Evolutionary conservation across 179 eudicot genomes (phyloP).

Genomic region (Drosera spatulata): DNA sequence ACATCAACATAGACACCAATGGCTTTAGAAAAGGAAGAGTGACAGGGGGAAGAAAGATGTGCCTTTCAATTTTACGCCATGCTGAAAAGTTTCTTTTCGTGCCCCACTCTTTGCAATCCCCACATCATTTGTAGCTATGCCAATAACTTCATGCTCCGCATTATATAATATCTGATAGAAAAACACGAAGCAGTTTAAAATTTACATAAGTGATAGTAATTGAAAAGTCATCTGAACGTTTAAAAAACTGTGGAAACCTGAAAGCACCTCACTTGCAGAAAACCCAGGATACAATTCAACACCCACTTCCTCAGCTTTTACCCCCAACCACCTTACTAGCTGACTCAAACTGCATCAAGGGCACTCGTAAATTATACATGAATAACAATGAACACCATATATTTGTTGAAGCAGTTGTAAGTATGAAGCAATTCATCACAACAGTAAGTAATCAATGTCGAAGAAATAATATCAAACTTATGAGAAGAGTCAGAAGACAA

Average conservation of each 20-base stretch:
- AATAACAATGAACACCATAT: neutral
- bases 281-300: conserved; percentile 97
- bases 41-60: conserved; percentile 7
- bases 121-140: conserved; percentile 96
- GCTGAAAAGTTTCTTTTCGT: conserved; percentile 74
- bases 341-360: conserved; percentile 73
- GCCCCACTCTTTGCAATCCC: conserved; percentile 85
- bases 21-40: neutral
- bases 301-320: conserved; percentile 95
- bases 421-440: no score
- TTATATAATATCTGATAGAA: conserved; percentile 63
- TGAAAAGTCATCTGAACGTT: neutral
- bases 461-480: no score
- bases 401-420: no score
- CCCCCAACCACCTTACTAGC: conserved; percentile 82
- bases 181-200: neutral
- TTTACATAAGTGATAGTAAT: conserved; percentile 9
- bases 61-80: conserved; percentile 92
- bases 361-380: neutral
- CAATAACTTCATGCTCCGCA: conserved; percentile 51
- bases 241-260: conserved; percentile 3
- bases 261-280: conserved; percentile 95
- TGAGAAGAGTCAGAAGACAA: no score
- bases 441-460: no score
- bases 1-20: no score